A percentile compares a stretch with the other conserved stretches of the same genome.
These are phyloP conservation scores for Phytophthora litchii DNA, from an alignment of 352 stramenopile genomes.

Conservation along the genomic window DNA sequence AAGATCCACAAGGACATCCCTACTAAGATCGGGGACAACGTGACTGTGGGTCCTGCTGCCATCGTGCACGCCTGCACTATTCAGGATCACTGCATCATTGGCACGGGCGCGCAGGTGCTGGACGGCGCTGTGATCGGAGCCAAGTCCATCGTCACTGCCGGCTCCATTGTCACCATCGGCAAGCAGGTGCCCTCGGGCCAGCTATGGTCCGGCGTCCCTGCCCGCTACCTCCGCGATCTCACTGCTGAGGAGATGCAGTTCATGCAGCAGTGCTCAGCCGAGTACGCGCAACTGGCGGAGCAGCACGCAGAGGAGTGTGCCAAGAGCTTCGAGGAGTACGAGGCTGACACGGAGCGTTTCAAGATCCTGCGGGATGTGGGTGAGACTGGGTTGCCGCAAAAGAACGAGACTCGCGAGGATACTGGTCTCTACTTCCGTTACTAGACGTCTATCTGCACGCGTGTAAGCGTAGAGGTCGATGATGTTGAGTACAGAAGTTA, in stretches of 20 bases:
- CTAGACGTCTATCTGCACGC: conserved; percentile 52
- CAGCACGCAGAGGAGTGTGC: conserved; percentile 74
- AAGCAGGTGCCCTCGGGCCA: conserved; percentile 91
- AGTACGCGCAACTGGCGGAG: conserved; percentile 83
- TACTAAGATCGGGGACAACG: conserved; percentile 91
- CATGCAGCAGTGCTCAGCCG: conserved; percentile 88
- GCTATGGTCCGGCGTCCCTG: conserved; percentile 87
- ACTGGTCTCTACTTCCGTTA: conserved; percentile 90
- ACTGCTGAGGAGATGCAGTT: conserved; percentile 88
- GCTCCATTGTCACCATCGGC: conserved; percentile 87
- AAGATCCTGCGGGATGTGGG: conserved; percentile 84
- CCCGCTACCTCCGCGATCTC: conserved; percentile 85
- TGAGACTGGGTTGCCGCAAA: conserved; percentile 79
- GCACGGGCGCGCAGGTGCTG: conserved; percentile 91
- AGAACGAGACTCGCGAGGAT: conserved; percentile 73
- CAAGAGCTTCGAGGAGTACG: conserved; percentile 88
- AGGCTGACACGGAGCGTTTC: conserved; percentile 74
- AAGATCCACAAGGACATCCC: conserved; percentile 93
- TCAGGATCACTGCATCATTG: conserved; percentile 92
- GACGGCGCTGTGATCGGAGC: conserved; percentile 89
- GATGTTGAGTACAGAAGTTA: conserved; percentile 30
- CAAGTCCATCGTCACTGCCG: conserved; percentile 91
- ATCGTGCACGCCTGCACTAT: conserved; percentile 94
- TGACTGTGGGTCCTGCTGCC: conserved; percentile 86
- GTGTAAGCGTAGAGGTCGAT: conserved; percentile 4